Base-by-base conservation (phyloP, 2,329 filamentous ascomycete genomes). In the Gnomoniopsis sp. region DNA sequence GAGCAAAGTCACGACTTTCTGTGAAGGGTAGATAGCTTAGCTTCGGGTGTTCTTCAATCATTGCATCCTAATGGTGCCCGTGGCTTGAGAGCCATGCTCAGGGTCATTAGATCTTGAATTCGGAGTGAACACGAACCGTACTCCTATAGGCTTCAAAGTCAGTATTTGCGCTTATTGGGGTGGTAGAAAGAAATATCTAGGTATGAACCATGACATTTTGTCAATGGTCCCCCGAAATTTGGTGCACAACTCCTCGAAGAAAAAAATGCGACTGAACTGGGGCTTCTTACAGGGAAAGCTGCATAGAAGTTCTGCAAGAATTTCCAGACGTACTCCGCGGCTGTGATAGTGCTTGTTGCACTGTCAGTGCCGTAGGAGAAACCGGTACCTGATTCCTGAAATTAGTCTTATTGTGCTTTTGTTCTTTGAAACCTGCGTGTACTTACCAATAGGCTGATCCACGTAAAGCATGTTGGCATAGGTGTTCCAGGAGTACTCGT, bases 221-320 rank as follows among this genome's bases (percentile, higher is more conserved):
- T 30, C 26, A 4, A 8, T 30, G 26, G 26, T 8, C 4, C 26
- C 26, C 4, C 26, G 8, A 30, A 30, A 8, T 8, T 30, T 30
- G 4, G 26, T 30, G 26, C 8, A 4, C 26, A 30, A 30, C 26
- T 30, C 26, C 26, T 30, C 26, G 26, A 30, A 30, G 8, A 8
- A 30, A n/a, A n/a, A n/a, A n/a, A n/a, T n/a, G n/a, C 8, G 10
- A 44, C 41, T 19, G n/a, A 19, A 44, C 11, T 44, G 2, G n/a
- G 41, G 41, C 6, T 6, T 19, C 41, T 44, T 44, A 19, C 17
- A 19, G 84, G 85, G 59, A 89, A 89, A 33, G 84, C 79, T 4
- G 81, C 76, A 56, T 86, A 84, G 76, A 86, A 90, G 1, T 78
- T 77, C 66, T 86, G 82, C 50, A 84, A 68, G n/a, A 85, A 71